Conservation (phyloP, 768 basidiomycete genomes). For the Hypholoma sublateritium region DNA sequence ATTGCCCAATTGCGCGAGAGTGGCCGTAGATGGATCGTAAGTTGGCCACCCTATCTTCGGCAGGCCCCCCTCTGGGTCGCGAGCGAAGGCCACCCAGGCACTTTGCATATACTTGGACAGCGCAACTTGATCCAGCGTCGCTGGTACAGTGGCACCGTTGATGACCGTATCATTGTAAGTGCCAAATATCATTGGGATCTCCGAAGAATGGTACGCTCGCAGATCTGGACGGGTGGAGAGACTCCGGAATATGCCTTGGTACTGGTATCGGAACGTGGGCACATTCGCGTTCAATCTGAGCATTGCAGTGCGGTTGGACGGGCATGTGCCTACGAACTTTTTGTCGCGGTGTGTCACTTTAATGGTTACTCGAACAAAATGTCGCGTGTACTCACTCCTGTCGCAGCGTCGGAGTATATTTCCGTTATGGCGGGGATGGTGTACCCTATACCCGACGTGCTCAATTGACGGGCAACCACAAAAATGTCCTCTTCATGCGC, state of each 20-base stretch:
- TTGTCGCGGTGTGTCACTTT: not conserved
- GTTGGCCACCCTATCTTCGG: conserved; percentile 21
- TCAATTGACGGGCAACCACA: conserved; percentile 24
- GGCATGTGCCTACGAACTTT: conserved; percentile 29
- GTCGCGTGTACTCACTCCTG: conserved; percentile 21
- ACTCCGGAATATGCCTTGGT: conserved; percentile 32
- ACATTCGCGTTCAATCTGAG: conserved; percentile 26
- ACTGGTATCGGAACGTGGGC: conserved; percentile 28
- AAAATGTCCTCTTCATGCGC: conserved; percentile 34
- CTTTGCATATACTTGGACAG: conserved; percentile 33
- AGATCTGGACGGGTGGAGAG: conserved; percentile 30
- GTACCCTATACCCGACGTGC: conserved; percentile 19
- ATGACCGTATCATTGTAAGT: conserved; percentile 22
- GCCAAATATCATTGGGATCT: conserved; percentile 41
- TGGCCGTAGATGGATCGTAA: conserved; percentile 16
- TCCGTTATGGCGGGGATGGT: conserved; percentile 28
- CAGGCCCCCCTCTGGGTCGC: conserved; percentile 32
- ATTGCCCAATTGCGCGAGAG: conserved; percentile 21
- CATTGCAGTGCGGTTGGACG: conserved; percentile 21
- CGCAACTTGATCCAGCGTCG: conserved; percentile 21
- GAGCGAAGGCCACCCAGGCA: conserved; percentile 42
- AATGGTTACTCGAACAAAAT: not conserved
- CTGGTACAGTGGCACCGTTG: conserved; percentile 20
- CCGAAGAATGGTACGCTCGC: conserved; percentile 37
- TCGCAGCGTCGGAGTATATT: conserved; percentile 27